These are phyloP conservation scores for Biscutella auriculata DNA, from an alignment of 441 rosid species.

Conservation along the genomic window DNA sequence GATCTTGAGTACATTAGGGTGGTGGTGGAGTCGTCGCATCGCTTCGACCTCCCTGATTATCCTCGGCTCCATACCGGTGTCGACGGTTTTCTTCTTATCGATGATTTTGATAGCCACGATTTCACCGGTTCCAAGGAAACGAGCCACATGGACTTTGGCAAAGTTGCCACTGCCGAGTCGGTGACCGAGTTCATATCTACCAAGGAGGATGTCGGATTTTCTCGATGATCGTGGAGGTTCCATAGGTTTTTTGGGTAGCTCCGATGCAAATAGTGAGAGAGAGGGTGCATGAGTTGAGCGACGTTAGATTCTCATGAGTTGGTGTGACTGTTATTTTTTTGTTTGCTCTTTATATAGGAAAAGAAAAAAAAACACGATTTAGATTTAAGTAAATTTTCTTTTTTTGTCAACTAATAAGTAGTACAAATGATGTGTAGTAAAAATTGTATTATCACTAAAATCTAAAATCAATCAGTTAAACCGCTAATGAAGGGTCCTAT, in stretches of 20 bases:
- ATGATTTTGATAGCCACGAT: constrained; percentile 43
- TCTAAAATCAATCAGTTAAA: no score
- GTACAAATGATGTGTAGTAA: no score
- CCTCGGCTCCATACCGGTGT: constrained; percentile 48
- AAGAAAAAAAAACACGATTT: no score
- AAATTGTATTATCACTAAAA: no score
- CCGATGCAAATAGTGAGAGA: neutral
- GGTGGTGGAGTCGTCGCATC: constrained; percentile 68
- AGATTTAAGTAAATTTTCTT: no score
- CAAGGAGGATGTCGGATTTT: constrained; percentile 29
- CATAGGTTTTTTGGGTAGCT: constrained; percentile 13
- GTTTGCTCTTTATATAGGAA: neutral
- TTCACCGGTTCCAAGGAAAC: constrained; percentile 22
- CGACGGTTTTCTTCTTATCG: constrained; percentile 33
- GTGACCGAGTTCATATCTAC: constrained; percentile 53
- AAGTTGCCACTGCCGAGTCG: constrained; percentile 64
- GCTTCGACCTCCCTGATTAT: constrained; percentile 65
- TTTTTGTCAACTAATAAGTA: no score
- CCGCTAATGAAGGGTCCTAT: no score
- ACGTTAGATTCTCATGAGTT: no score
- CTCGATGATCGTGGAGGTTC: neutral
- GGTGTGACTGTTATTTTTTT: neutral
- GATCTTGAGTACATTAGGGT: constrained; percentile 68
- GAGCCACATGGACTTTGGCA: constrained; percentile 55
- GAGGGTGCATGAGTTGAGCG: no score